Conservation (phyloP, 2,329 filamentous ascomycete species). For the Verticillium dahliae region DNA sequence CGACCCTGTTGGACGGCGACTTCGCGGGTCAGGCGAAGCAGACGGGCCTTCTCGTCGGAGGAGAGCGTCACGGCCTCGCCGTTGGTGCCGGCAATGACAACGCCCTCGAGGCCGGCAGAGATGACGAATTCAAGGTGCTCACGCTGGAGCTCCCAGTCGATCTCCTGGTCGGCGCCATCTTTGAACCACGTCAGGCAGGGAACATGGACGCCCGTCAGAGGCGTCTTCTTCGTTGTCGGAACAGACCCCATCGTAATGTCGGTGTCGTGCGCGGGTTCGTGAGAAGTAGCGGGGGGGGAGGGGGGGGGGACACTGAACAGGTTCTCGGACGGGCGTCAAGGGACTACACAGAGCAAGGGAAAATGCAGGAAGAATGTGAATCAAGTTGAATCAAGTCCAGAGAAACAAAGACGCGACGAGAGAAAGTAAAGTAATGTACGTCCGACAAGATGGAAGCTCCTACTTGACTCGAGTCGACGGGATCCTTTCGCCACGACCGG, state of each 20-base stretch:
- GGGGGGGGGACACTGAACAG: background rate
- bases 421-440: background rate
- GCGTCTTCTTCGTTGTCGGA: constrained; percentile 25
- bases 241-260: constrained; percentile 19
- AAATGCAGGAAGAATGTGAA: background rate
- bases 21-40: constrained; percentile 55
- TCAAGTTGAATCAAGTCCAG: background rate
- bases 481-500: background rate
- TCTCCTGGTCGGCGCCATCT: constrained; percentile 38
- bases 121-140: constrained; percentile 48
- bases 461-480: background rate
- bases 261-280: background rate
- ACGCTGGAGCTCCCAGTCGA: constrained; percentile 49
- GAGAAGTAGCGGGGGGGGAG: background rate
- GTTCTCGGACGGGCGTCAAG: background rate
- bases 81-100: constrained; percentile 67
- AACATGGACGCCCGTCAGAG: constrained; percentile 45
- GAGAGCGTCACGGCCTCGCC: constrained; percentile 67
- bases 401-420: background rate
- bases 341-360: background rate
- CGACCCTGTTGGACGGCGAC: constrained; percentile 51
- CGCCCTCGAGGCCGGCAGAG: constrained; percentile 43
- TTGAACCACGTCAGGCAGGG: constrained; percentile 50
- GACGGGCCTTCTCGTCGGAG: constrained; percentile 53
- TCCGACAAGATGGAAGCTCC: background rate